Base-by-base conservation (phyloP, 371 early-diverging fungal species). In the Rhizopus microsporus region DNA sequence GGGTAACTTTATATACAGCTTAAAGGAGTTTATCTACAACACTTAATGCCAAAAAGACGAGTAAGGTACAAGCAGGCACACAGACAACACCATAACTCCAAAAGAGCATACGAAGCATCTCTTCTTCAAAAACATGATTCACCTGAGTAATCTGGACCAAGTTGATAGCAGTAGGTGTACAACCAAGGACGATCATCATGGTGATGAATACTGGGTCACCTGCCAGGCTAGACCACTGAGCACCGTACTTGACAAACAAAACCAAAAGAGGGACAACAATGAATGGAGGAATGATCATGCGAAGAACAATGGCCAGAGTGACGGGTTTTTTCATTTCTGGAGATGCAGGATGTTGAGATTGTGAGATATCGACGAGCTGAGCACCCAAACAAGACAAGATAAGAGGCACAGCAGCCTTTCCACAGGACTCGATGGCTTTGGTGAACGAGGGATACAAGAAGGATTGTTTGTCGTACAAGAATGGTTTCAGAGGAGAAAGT, bases 381-480 rank as follows among this genome's bases (percentile, higher is more conserved):
- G 88, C 84, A 16, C 90, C 90, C 3, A 90, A 74, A 57, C 88
- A 87, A 13, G 85, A 75, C 59, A 90, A 59, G 38, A 88, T 83
- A 52, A 88, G 63, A 2, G 90, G 90, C 12, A 90, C 86, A n/a
- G 87, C 81, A 7, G 88, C 83, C 5, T 73, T 77, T 42, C 88
- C 88, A 59, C 88, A 88, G 43, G 74, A 67, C 48, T 86, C 83
- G 23, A 90, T 78, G 1, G 86, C 86, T 10, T 75, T 74, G 30
- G 87, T 76, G 59, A 88, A 69, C 7, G 85, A 73, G 5, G 83
- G 73, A 52, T 83, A 80, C 8, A 87, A 54, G 56, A 81, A 72
- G 0, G 80, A 74, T 31, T 78, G 71, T 49, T 79, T 62, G 44
- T 75, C 77, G 57, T 78, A 83, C 58, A 89, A 59, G 12, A 81